Evolutionary conservation across 306 rosid genomes (phyloP).

Genomic region (Cucumis cinereus): DNA sequence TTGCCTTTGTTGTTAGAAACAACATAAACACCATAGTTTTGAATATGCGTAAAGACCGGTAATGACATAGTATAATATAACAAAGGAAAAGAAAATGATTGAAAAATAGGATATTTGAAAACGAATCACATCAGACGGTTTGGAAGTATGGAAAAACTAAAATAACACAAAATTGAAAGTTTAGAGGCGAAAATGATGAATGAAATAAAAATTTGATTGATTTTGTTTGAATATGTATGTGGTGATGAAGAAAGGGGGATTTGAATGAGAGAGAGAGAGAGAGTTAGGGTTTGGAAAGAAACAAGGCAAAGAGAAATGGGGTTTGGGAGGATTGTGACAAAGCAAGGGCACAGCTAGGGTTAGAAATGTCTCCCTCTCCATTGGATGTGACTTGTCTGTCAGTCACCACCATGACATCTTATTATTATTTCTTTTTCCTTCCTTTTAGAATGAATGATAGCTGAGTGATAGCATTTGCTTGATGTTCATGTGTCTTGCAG

Average conservation of each 20-base stretch:
- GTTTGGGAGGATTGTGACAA: conserved; percentile 3
- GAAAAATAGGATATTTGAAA: too few species aligned
- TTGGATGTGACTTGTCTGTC: conserved; percentile 9
- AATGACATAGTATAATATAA: too few species aligned
- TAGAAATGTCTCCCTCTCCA: conserved; percentile 1
- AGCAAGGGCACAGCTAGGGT: conserved; percentile 10
- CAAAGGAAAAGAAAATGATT: not conserved
- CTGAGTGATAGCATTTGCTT: conserved; percentile 6
- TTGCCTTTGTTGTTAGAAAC: too few species aligned
- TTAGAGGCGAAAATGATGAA: too few species aligned
- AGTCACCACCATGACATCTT: conserved; percentile 4
- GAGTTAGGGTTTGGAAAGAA: not conserved
- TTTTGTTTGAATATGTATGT: too few species aligned
- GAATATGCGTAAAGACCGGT: too few species aligned
- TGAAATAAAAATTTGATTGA: too few species aligned
- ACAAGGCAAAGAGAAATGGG: not conserved
- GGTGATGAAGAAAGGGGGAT: not conserved
- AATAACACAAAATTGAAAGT: too few species aligned
- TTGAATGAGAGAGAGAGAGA: not conserved
- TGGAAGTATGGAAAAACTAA: too few species aligned
- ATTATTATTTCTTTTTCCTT: not conserved
- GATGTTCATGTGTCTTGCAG: conserved; percentile 15
- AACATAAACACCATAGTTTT: too few species aligned
- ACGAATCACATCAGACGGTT: too few species aligned
- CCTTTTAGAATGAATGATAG: conserved; percentile 17